Evolutionary conservation across 2,329 filamentous ascomycete species (phyloP), one percentile per base, ranked within the genome.

Genomic region (Fusarium coffeatum): DNA sequence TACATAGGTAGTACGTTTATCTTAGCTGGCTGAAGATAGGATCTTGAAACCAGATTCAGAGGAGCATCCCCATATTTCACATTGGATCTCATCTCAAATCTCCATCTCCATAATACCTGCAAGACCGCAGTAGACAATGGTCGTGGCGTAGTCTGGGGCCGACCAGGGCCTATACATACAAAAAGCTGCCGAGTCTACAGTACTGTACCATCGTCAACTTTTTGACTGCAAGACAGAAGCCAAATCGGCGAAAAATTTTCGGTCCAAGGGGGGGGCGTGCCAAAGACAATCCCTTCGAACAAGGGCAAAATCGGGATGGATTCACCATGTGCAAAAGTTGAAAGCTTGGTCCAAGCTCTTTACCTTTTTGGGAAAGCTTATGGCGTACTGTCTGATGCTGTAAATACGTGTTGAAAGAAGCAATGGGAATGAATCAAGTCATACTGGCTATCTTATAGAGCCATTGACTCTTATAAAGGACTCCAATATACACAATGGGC

Each of bases 261-360:
- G 73, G 74, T 69, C 22, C 49, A 72, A 64, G 48, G 65, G 67
- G 66, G 65, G 73, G 22, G 65, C 66, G 64, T 42, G 32, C 27
- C 37, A 54, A 30, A 54, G 32, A n/a, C 27, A 25, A 46, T 22
- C 13, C 30, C 49, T 34, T 46, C 25, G 23, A 30, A 43, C 45
- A 55, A 50, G 73, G 68, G 64, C 65, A 74, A 73, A 73, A 55
- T 74, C 73, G 73, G 73, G 69, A 67, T 68, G 64, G 48, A 49
- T 25, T 32, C 20, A 66, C 68, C 69, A 27, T 48, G 73, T 75
- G 73, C 55, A 60, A 75, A 75, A 54, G 41, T 40, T 4, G 25
- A 40, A 11, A 8, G 51, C 34, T 5, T 68, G 63, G 66, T 74
- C 63, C 67, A 68, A 76, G 73, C 73, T 76, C 72, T 59, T 71